phyloP scores from a whole-genome alignment of 495 filamentous ascomycete species.

The Haplographium delicatum region DNA sequence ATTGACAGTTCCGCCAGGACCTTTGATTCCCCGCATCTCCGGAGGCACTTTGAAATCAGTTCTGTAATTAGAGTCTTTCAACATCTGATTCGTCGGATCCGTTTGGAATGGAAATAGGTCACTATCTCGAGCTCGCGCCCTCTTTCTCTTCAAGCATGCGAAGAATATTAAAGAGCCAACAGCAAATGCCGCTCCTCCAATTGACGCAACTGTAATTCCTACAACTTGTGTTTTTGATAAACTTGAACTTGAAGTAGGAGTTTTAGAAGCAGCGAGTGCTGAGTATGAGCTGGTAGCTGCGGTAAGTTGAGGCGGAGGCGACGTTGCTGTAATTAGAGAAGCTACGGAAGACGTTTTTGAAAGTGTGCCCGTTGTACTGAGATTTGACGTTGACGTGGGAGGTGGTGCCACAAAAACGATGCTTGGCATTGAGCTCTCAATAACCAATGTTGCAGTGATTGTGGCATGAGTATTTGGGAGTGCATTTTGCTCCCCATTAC shows the following conservation, averaged over 20 bases:
- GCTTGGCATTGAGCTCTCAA: constrained; percentile 21
- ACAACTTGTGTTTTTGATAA: constrained; percentile 34
- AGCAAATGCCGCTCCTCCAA: constrained; percentile 34
- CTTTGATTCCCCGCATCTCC: no score
- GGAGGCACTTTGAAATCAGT: constrained; percentile 10
- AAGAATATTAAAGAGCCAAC: constrained; percentile 37
- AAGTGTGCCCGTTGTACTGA: constrained; percentile 19
- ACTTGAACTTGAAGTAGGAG: constrained; percentile 18
- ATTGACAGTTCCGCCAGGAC: constrained; percentile 18
- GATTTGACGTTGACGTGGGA: constrained; percentile 4
- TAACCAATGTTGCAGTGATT: constrained; percentile 53
- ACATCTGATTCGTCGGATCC: constrained; percentile 27
- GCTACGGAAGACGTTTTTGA: constrained; percentile 2
- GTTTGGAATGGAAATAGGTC: constrained; percentile 34
- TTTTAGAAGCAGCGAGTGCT: constrained; percentile 17
- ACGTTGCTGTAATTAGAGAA: constrained; percentile 1
- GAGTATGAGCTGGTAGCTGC: constrained; percentile 12
- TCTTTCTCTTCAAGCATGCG: constrained; percentile 32
- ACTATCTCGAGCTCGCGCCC: constrained; percentile 30
- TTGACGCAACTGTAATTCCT: constrained; percentile 41
- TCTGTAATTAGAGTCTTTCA: constrained; percentile 11
- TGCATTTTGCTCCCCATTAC: constrained; percentile 45
- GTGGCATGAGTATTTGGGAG: constrained; percentile 53
- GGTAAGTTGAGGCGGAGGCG: constrained; percentile 12
- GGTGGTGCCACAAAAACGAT: constrained; percentile 18